A percentile compares a stretch with the other conserved stretches of the same genome.
Conservation (phyloP, 192 early-diverging fungal genomes). For the Podila epicladia region DNA sequence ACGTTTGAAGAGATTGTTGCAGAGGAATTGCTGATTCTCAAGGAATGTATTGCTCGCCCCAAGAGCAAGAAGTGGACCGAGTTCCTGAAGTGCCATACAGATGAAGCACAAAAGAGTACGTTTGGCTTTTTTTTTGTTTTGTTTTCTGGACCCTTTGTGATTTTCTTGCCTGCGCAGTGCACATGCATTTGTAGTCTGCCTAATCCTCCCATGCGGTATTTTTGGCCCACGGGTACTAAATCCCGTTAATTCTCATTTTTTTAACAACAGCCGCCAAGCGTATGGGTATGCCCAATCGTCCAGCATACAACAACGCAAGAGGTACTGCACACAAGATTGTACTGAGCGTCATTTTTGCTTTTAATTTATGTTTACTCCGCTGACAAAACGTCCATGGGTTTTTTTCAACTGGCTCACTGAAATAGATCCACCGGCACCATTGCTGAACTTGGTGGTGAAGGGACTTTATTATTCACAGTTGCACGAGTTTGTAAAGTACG, state of each 20-base stretch:
- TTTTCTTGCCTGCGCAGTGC: neutral
- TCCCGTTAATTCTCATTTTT: neutral
- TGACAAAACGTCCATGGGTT: neutral
- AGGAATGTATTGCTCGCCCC: slow-evolving; percentile 46
- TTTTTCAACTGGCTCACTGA: neutral
- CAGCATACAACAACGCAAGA: slow-evolving; percentile 37
- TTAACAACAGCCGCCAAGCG: slow-evolving; percentile 35
- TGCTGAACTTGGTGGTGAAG: slow-evolving; percentile 46
- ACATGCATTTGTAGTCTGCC: neutral
- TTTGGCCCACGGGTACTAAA: neutral
- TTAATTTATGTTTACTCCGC: neutral
- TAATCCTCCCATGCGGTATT: neutral
- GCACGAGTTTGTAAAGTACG: slow-evolving; percentile 49
- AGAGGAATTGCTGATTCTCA: slow-evolving; percentile 42
- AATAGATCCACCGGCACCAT: slow-evolving; percentile 36
- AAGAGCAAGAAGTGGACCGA: slow-evolving; percentile 47
- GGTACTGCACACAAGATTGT: neutral
- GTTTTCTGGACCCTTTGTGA: neutral
- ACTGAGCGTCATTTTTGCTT: neutral
- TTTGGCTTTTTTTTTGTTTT: neutral
- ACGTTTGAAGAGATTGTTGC: slow-evolving; percentile 49
- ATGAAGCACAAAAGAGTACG: slow-evolving; percentile 45
- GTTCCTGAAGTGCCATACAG: slow-evolving; percentile 40
- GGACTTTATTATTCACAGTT: slow-evolving; percentile 48
- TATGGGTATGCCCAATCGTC: slow-evolving; percentile 44